Evolutionary conservation across 768 basidiomycete genomes (phyloP).

Genomic region (Lactarius psammicola): DNA sequence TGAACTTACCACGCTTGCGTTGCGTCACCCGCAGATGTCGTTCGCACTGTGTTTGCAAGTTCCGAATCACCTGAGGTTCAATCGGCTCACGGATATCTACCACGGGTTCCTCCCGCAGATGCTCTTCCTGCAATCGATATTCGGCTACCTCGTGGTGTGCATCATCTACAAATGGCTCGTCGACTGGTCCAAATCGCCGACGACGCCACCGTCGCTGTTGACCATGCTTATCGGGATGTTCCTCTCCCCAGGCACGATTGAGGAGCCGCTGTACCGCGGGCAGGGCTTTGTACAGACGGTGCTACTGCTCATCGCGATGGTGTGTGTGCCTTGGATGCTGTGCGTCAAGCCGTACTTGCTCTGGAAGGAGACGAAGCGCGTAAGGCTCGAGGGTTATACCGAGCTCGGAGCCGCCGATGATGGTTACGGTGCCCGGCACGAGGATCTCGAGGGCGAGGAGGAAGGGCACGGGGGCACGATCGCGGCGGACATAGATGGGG

Average conservation of each 20-base stretch:
- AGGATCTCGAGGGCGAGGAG: slow-evolving; percentile 71
- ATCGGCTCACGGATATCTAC: slow-evolving; percentile 80
- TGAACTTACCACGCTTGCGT: background rate
- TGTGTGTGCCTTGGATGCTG: slow-evolving; percentile 96
- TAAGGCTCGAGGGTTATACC: slow-evolving; percentile 80
- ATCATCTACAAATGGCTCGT: slow-evolving; percentile 97
- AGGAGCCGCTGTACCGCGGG: slow-evolving; percentile 78
- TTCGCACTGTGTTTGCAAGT: slow-evolving; percentile 96
- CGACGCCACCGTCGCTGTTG: slow-evolving; percentile 81
- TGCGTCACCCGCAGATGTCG: slow-evolving; percentile 99
- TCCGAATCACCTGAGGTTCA: slow-evolving; percentile 94
- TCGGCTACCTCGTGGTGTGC: slow-evolving; percentile 91
- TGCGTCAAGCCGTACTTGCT: slow-evolving; percentile 87
- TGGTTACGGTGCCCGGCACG: slow-evolving; percentile 52
- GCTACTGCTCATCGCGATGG: slow-evolving; percentile 69
- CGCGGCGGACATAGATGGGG: slow-evolving; percentile 70
- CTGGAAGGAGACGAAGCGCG: slow-evolving; percentile 87
- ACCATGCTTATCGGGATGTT: slow-evolving; percentile 98
- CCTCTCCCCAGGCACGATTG: slow-evolving; percentile 80
- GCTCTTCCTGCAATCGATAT: slow-evolving; percentile 96
- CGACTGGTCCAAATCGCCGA: slow-evolving; percentile 76
- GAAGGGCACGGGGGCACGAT: slow-evolving; percentile 75
- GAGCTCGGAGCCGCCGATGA: slow-evolving; percentile 59
- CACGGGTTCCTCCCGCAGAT: slow-evolving; percentile 97
- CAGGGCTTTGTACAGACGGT: slow-evolving; percentile 83